These are phyloP conservation scores for Pelargonium cotyledonis DNA, from an alignment of 441 rosid genomes.

Conservation along the genomic window DNA sequence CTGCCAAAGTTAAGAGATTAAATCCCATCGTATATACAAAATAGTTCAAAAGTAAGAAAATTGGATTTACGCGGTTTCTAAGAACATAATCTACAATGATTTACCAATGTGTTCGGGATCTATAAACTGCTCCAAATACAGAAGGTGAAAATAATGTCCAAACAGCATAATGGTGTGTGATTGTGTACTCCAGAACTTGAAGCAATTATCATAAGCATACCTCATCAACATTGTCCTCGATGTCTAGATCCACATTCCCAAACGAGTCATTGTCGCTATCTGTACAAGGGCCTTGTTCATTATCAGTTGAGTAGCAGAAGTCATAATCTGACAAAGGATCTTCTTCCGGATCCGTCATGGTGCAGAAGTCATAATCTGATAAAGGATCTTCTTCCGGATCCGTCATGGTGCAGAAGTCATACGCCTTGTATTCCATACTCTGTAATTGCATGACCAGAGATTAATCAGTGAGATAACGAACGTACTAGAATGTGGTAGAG, in stretches of 20 bases:
- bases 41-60: no score
- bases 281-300: neutral
- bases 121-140: neutral
- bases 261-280: neutral
- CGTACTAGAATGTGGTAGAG: no score
- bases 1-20: no score
- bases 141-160: neutral
- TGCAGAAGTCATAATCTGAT: neutral
- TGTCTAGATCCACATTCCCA: neutral
- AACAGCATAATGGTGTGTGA: neutral
- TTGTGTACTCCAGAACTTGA: neutral
- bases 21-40: no score
- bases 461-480: no score
- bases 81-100: no score
- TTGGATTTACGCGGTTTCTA: no score
- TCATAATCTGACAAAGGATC: neutral
- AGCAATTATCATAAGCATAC: neutral
- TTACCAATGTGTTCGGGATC: neutral
- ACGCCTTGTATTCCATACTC: neutral
- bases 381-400: neutral
- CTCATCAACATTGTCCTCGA: neutral
- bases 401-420: neutral
- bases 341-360: neutral
- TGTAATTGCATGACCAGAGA: no score
- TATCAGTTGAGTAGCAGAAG: neutral